Base-by-base conservation (phyloP, 768 basidiomycete genomes). In the Termitomyces sp. region DNA sequence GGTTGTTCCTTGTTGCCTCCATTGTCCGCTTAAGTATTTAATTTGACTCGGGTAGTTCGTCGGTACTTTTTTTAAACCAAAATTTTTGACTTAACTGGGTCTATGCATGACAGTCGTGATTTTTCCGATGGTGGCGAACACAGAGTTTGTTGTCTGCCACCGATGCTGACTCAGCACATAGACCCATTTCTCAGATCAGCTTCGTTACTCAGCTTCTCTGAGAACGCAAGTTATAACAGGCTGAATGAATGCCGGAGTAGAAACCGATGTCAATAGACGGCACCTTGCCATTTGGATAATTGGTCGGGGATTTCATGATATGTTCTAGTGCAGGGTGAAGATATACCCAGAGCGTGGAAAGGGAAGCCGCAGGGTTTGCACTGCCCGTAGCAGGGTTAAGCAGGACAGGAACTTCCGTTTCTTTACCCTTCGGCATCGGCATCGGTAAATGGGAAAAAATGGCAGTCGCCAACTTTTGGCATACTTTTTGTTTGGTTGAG, bases 201-300 rank as follows among this genome's bases (percentile, higher is more conserved):
- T 6, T 32, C 32, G 32, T 32, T 4, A 4, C 32, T 32, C 32
- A 5, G 2, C n/a, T n/a, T 32, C 32, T 32, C 32, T 5, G 32
- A 32, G 32, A 32, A 32, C 2, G 30, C 5, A 30, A 30, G 75
- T 90, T 89, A 77, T 91, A 91, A 57, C 85, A 84, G n/a, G 88
- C 87, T 20, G 89, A 88, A 71, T 91, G 88, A 43, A 91, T 86
- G 59, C 88, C 87, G 69, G 87, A 83, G 67, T 90, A 88, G 64
- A 88, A 87, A 30, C 74, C 79, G 57, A 87, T 79, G 63, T 89
- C 89, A 64, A 91, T 84, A 13, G 86, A 75, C 38, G 89, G 89
- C 6, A 87, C 83, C 68, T 87, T 89, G 53, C 75, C 74, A 62
- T 75, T 71, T 53, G 75, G 63, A 62, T 79, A 76, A 67, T 86